Conservation (phyloP, 2,329 filamentous ascomycete genomes). For the Periconia macrospinosa region DNA sequence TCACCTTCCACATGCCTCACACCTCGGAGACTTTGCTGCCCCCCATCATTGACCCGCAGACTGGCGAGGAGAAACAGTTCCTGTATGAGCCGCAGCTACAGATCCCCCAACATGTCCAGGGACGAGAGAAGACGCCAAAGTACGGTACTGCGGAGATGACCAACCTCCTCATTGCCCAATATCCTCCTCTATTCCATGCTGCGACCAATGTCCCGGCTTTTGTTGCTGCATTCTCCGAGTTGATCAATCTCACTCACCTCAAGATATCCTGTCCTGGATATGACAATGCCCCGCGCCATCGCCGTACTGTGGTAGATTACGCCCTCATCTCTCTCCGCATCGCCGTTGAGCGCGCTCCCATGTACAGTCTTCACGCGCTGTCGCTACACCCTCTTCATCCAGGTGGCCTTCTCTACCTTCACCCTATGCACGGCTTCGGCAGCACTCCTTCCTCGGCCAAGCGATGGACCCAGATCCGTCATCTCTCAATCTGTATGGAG, state of each 20-base stretch:
- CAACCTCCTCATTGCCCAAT: conserved; percentile 81
- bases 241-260: conserved; percentile 73
- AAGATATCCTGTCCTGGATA: conserved; percentile 77
- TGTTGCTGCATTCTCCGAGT: conserved; percentile 69
- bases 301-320: conserved; percentile 81
- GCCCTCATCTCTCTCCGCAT: conserved; percentile 85
- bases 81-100: conserved; percentile 75
- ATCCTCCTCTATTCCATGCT: conserved; percentile 85
- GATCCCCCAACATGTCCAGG: conserved; percentile 58
- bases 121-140: conserved; percentile 66
- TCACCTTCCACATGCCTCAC: conserved; percentile 78
- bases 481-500: conserved; percentile 74
- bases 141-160: conserved; percentile 80
- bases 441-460: conserved; percentile 70
- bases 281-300: conserved; percentile 66
- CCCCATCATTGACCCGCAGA: conserved; percentile 77
- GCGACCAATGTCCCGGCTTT: conserved; percentile 87
- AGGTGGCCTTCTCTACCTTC: conserved; percentile 74
- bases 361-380: conserved; percentile 68
- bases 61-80: conserved; percentile 77
- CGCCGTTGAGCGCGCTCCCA: conserved; percentile 72
- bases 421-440: conserved; percentile 73
- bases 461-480: conserved; percentile 77
- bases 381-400: conserved; percentile 76
- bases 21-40: conserved; percentile 78